phyloP scores from a whole-genome alignment of 2,329 filamentous ascomycete genomes.

The Cladosporium sp. region DNA sequence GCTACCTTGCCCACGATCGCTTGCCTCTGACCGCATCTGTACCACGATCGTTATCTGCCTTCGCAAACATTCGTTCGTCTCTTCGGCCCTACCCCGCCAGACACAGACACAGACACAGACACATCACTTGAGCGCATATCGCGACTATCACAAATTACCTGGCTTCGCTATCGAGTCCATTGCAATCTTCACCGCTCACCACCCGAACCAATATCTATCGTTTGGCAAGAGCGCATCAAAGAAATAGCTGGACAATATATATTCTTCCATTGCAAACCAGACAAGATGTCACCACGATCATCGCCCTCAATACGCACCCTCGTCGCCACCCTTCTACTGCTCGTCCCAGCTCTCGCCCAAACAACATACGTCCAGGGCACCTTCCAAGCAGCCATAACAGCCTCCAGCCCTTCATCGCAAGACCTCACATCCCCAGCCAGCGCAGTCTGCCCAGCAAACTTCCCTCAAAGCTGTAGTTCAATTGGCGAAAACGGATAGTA shows the following conservation, averaged over 20 bases:
- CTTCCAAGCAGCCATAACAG: slow-evolving; percentile 21
- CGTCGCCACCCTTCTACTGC: slow-evolving; percentile 14
- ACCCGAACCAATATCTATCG: background rate
- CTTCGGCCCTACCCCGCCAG: too few relatives aligned
- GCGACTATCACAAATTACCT: too few relatives aligned
- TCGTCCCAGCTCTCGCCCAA: slow-evolving; percentile 15
- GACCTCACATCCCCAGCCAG: slow-evolving; percentile 20
- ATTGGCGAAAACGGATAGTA: slow-evolving; percentile 42
- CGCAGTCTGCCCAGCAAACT: slow-evolving; percentile 33
- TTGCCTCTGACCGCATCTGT: background rate
- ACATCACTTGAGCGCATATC: too few relatives aligned
- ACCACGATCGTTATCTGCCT: background rate
- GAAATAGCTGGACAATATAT: background rate
- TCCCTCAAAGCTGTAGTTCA: slow-evolving; percentile 38
- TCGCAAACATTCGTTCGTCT: background rate
- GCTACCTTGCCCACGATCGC: background rate
- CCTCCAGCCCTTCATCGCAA: slow-evolving; percentile 23
- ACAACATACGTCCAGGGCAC: slow-evolving; percentile 29
- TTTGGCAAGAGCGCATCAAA: background rate
- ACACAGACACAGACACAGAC: background rate
- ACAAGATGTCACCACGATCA: slow-evolving; percentile 1
- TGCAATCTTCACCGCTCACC: background rate
- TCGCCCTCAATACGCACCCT: slow-evolving; percentile 12
- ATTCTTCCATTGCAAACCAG: background rate
- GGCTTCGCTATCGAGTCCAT: background rate